Percentiles rank a stretch among this genome's conserved stretches.
phyloP scores from a whole-genome alignment of 164 flowering plant species.

The Annona squamosa region DNA sequence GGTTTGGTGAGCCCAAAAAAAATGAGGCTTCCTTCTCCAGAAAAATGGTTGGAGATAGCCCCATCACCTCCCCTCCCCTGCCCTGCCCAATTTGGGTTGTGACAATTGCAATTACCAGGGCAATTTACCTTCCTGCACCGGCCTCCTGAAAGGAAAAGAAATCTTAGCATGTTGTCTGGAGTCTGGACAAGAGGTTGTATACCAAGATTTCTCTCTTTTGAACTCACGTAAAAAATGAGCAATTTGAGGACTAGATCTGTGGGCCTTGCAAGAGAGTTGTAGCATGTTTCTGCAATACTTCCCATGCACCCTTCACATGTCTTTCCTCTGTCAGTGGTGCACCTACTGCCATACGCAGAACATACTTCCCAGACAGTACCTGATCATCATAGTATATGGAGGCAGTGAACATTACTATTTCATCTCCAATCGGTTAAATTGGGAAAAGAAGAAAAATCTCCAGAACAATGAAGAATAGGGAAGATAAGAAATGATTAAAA shows the following conservation, averaged over 20 bases:
- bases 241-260: neutral
- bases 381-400: constrained; percentile 16
- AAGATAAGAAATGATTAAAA: neutral
- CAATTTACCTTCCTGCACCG: too few relatives aligned
- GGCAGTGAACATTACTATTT: neutral
- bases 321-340: constrained; percentile 83
- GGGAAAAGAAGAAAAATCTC: neutral
- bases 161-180: too few relatives aligned
- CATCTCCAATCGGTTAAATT: neutral
- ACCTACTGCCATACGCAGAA: constrained; percentile 65
- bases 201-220: neutral
- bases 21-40: too few relatives aligned
- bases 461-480: neutral
- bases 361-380: constrained; percentile 63
- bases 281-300: constrained; percentile 64
- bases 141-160: too few relatives aligned
- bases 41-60: too few relatives aligned
- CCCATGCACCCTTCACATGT: constrained; percentile 72
- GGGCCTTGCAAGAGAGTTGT: constrained; percentile 25
- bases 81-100: too few relatives aligned
- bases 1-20: too few relatives aligned
- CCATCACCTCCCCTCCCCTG: too few relatives aligned
- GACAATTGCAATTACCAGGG: too few relatives aligned
- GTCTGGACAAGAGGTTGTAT: neutral
- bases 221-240: neutral